Base-by-base conservation (phyloP, 331 rosid genomes). In the Prunus yedoensis region DNA sequence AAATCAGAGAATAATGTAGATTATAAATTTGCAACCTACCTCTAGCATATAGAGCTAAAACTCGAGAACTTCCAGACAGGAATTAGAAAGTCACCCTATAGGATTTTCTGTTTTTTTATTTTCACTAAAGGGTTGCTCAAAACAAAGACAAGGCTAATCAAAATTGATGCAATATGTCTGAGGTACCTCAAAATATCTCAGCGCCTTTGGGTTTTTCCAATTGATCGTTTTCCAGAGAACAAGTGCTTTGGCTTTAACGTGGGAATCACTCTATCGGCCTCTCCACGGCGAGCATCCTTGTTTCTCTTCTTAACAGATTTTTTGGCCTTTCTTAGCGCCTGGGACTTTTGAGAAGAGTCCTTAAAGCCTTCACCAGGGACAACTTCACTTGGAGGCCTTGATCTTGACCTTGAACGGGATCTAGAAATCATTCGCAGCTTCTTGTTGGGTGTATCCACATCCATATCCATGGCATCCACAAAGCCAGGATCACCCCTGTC, bases 221-320 rank as follows among this genome's bases (percentile, higher is more conserved):
- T 72, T n/a, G 91, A 92, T 68, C 9, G 43, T 38, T 38, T 38
- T 38, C 43, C 43, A 38, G 43, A 38, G 10, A 38, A 38, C 43
- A 93, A 85, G 86, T 93, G 97, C 82, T 93, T 93, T 46, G 97
- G 97, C 79, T 82, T 93, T 77, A 89, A 47, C 54, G 64, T 89
- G 21, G 94, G 94, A 57, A 93, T 90, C 41, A 93, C 97, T 77
- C 97, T 87, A 77, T 93, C 97, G 56, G 94, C 96, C 83, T 93
- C 96, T 69, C 98, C 96, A 2, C 93, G 93, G 9, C 43, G 43
- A 38, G 43, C 43, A 38, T 38, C 43, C 9, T 38, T 38, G 43
- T 38, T 38, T 38, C 43, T 85, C 73, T 87, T 87, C 84, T 86
- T 93, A 80, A 76, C 79, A 66, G 94, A 87, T 47, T 80, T 90